Base-by-base conservation (phyloP, 2,329 filamentous ascomycete genomes). In the Aspergillus sp. region DNA sequence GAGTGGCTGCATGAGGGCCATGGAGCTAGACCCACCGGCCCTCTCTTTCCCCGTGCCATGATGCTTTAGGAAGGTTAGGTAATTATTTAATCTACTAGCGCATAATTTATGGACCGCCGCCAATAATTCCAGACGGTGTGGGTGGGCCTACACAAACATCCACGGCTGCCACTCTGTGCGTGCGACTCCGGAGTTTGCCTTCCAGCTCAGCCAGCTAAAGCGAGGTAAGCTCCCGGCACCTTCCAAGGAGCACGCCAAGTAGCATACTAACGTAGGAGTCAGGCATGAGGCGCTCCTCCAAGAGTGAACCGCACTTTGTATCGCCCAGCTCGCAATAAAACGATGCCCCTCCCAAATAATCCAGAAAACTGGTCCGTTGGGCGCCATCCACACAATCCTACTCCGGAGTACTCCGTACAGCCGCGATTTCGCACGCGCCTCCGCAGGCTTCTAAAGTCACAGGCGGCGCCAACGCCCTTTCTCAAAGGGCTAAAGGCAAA, bases 1-100 rank as follows among this genome's bases (percentile, higher is more conserved):
- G 65, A 69, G 61, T 62, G 63, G 55, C 66, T 69, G 68, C 68
- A 67, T 60, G 66, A 69, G 68, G 69, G 58, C 67, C 68, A 68
- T 67, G 66, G 67, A 61, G 62, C 57, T 54, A 31, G 56, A 64
- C 60, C 67, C 66, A 63, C 66, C 28, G 50, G 46, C 57, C 66
- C 64, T 62, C 62, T 61, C 19, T 53, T 67, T 66, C 69, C 68
- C 69, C 68, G 66, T 69, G 69, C 65, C 64, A 68, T 60, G 55
- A 58, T 59, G 34, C 34, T 41, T 41, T 41, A 15, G 34, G 34
- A 50, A 51, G 51, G 51, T 58, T 34, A 52, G 17, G 22, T 54
- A 51, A 63, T 68, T 69, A 60, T 60, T 62, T 51, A 59, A 64
- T 60, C 56, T 53, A 60, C 60, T 66, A 64, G 54, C 54, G 59